Evolutionary conservation across 2,329 filamentous ascomycete species (phyloP).

Genomic region (Alternaria ventricosa): DNA sequence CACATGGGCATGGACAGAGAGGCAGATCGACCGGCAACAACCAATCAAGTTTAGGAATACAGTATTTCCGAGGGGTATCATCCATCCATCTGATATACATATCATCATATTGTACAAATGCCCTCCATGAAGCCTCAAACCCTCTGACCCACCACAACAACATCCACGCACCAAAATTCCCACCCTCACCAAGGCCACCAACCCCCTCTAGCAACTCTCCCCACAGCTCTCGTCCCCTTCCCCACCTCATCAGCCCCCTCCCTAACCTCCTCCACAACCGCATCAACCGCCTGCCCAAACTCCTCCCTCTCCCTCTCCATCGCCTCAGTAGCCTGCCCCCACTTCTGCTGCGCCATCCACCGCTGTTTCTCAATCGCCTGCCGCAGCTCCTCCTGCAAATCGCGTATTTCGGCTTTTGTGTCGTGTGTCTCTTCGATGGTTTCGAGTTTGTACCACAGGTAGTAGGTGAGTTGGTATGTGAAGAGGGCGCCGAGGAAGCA

Average conservation of each 20-base stretch:
- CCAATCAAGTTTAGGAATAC: background rate
- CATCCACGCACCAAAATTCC: background rate
- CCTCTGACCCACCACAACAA: background rate
- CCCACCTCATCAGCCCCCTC: constrained; percentile 22
- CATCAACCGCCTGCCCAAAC: constrained; percentile 13
- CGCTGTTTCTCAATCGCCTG: constrained; percentile 28
- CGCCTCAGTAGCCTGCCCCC: constrained; percentile 9
- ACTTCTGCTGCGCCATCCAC: constrained; percentile 9
- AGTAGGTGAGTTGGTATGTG: constrained; percentile 80
- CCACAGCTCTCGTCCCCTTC: constrained; percentile 19
- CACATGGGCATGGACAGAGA: background rate
- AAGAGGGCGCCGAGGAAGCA: constrained; percentile 76
- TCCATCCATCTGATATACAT: constrained; percentile 1
- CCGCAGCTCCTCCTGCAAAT: constrained; percentile 31
- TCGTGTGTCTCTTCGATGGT: constrained; percentile 69
- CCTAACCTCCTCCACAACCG: constrained; percentile 18
- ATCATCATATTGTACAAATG: background rate
- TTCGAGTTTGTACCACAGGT: constrained; percentile 76
- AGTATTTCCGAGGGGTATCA: constrained; percentile 1
- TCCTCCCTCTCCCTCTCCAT: constrained; percentile 19
- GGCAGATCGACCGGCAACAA: background rate
- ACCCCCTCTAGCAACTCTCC: constrained; percentile 22
- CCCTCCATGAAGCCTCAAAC: background rate
- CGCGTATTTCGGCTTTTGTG: constrained; percentile 44
- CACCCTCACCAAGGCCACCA: constrained; percentile 36